Base-by-base conservation (phyloP, 495 filamentous ascomycete species). In the Barbatosphaeria neglecta region DNA sequence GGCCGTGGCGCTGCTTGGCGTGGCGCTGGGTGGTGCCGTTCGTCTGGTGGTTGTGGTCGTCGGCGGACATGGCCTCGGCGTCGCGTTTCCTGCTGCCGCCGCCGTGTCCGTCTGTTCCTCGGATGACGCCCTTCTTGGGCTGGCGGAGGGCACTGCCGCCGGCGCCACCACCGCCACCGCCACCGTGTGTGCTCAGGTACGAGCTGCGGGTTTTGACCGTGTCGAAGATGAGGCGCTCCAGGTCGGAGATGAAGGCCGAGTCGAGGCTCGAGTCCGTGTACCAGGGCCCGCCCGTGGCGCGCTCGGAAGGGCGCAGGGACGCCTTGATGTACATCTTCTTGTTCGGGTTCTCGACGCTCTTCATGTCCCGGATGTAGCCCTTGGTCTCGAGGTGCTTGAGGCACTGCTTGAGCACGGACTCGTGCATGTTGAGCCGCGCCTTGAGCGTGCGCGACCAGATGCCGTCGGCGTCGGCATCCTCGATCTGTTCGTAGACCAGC, bases 261-360 rank as follows among this genome's bases (percentile, higher is more conserved):
- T 95, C 88, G 2, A 94, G 72, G 33, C 84, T 83, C 7, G 83
- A 84, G 43, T 95, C 85, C 18, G 84, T 89, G 55, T 88, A 96
- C 86, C 90, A 98, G 16, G 86, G 82, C 5, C 93, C 92, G 35
- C 92, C 93, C 0, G 88, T 93, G 17, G 90, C 81, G 40, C 92
- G 83, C 28, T 95, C 89, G 31, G 81, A 83, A 2, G 93, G 90
- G 13, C 76, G 72, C 20, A 94, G 67, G 45, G 75, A 72, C 43
- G 77, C 73, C 61, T 90, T 87, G 70, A 98, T 93, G 64, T 87
- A 87, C 62, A 83, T 86, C 60, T 87, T 94, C 43, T 77, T 74
- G 42, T 73, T 74, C 8, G 73, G 76, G 50, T 81, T 73, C 62
- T 81, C 76, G 44, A 82, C 78, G 46, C 71, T 78, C 49, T 78